phyloP scores from a whole-genome alignment of 2,329 filamentous ascomycete genomes.

The Tolypocladium album region DNA sequence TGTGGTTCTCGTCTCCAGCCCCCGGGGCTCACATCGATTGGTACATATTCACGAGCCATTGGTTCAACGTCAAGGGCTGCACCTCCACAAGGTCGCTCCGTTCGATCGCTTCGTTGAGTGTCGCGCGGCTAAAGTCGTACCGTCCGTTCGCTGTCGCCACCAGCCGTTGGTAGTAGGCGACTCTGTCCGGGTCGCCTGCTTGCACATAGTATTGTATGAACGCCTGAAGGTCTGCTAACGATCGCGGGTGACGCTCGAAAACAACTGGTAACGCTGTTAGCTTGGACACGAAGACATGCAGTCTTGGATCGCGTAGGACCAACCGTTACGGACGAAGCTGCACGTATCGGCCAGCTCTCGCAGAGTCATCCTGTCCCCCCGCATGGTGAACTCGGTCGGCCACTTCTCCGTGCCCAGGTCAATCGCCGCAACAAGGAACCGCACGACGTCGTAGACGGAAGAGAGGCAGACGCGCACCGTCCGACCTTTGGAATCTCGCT shows the following conservation, averaged over 20 bases:
- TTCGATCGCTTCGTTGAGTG: conserved; percentile 43
- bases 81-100: conserved; percentile 26
- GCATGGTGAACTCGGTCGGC: conserved; percentile 59
- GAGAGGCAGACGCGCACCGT: conserved; percentile 54
- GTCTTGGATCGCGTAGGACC: not conserved
- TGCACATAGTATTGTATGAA: conserved; percentile 32
- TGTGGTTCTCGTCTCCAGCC: not conserved
- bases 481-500: conserved; percentile 37
- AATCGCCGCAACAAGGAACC: conserved; percentile 60
- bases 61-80: conserved; percentile 37
- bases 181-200: conserved; percentile 35
- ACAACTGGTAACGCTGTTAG: conserved; percentile 21
- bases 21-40: conserved; percentile 2
- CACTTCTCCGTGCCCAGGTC: conserved; percentile 50
- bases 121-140: conserved; percentile 52
- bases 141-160: conserved; percentile 58
- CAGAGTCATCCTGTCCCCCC: conserved; percentile 54
- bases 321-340: conserved; percentile 37
- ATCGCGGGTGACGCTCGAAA: conserved; percentile 25
- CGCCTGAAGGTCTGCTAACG: conserved; percentile 28
- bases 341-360: conserved; percentile 44
- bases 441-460: conserved; percentile 57
- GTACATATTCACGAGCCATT: conserved; percentile 35
- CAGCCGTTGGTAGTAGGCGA: conserved; percentile 47
- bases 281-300: not conserved